phyloP scores from a whole-genome alignment of 306 rosid genomes.

The Castanea mollissima region DNA sequence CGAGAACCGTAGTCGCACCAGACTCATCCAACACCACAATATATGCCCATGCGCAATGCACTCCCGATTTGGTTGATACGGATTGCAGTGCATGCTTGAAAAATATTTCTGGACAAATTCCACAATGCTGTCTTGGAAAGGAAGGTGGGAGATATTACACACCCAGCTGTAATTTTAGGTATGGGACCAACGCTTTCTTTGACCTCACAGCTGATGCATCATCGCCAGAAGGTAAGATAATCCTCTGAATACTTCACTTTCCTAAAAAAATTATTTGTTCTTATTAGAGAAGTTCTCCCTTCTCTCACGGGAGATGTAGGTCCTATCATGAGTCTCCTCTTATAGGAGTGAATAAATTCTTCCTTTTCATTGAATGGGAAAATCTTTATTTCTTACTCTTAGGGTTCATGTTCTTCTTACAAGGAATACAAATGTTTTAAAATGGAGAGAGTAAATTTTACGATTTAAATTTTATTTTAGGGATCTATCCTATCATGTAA shows the following conservation, averaged over 20 bases:
- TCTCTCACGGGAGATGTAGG: too few species aligned
- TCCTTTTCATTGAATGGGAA: too few species aligned
- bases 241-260: not conserved
- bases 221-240: not conserved
- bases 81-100: slow-evolving; percentile 12
- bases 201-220: not conserved
- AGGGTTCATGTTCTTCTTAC: too few species aligned
- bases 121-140: not conserved
- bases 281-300: too few species aligned
- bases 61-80: not conserved
- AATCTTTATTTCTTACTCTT: too few species aligned
- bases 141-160: not conserved
- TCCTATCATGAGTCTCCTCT: too few species aligned
- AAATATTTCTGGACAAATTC: not conserved
- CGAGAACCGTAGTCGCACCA: not conserved
- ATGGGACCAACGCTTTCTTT: not conserved
- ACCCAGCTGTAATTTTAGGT: slow-evolving; percentile 18
- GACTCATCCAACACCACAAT: not conserved
- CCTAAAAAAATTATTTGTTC: too few species aligned
- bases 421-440: too few species aligned
- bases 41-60: slow-evolving; percentile 18
- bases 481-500: too few species aligned
- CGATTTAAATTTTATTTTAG: too few species aligned
- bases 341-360: too few species aligned
- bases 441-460: too few species aligned